A percentile compares a stretch with the other conserved stretches of the same genome.
These are phyloP conservation scores for Solanum appendiculatum DNA, from an alignment of 257 asterid genomes.

Conservation along the genomic window DNA sequence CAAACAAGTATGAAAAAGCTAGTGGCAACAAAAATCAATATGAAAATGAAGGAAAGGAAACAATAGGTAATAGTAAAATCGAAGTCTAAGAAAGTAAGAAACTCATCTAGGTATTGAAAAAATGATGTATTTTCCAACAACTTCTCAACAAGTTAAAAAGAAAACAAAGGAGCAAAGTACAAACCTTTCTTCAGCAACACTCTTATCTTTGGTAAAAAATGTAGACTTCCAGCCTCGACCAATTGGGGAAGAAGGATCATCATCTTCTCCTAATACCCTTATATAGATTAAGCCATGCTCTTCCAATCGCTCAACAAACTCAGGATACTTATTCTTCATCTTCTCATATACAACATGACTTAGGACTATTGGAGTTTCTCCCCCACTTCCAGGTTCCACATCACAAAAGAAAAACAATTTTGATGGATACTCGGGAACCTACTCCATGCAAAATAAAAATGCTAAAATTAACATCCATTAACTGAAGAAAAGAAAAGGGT, in stretches of 20 bases:
- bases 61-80: not conserved
- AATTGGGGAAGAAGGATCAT: slow-evolving; percentile 77
- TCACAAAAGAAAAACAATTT: slow-evolving; percentile 89
- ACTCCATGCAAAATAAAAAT: not conserved
- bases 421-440: slow-evolving; percentile 82
- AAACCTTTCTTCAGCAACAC: slow-evolving; percentile 81
- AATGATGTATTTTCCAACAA: not conserved
- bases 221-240: slow-evolving; percentile 96
- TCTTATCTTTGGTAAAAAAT: slow-evolving; percentile 58
- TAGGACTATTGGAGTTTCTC: slow-evolving; percentile 82
- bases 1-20: not conserved
- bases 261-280: slow-evolving; percentile 69
- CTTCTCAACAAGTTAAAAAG: not conserved
- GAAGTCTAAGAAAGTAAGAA: no score
- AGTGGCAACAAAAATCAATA: not conserved
- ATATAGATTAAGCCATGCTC: slow-evolving; percentile 52
- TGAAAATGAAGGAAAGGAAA: not conserved
- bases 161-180: not conserved
- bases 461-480: not conserved
- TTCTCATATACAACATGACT: slow-evolving; percentile 65
- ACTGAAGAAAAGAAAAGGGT: not conserved
- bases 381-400: slow-evolving; percentile 62
- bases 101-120: not conserved
- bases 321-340: slow-evolving; percentile 66
- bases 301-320: slow-evolving; percentile 64